phyloP scores from a whole-genome alignment of 1,139 yeast genomes.

The Pneumocystis jirovecii region DNA sequence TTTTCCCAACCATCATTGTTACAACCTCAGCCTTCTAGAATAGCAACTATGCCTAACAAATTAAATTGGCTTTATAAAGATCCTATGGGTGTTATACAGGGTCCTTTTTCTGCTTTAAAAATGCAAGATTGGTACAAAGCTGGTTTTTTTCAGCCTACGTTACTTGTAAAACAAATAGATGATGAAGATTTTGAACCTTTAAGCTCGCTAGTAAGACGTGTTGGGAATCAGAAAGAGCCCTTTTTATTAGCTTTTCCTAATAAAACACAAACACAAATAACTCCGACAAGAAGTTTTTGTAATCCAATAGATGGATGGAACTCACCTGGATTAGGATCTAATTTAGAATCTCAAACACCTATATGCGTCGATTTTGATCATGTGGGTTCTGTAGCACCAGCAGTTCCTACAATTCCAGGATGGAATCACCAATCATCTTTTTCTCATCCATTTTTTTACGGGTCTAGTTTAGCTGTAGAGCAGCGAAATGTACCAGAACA shows the following conservation, averaged over 20 bases:
- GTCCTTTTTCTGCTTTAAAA: conserved; percentile 58
- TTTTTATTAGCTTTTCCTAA: conserved; percentile 42
- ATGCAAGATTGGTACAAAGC: conserved; percentile 70
- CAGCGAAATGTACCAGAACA: conserved; percentile 13
- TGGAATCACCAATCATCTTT: conserved; percentile 11
- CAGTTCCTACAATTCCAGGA: conserved; percentile 1
- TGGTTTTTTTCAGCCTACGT: conserved; percentile 43
- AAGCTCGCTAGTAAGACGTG: conserved; percentile 20
- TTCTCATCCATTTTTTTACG: conserved; percentile 10
- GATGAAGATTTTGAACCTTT: conserved; percentile 24
- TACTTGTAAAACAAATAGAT: conserved; percentile 40
- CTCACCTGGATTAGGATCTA: background rate
- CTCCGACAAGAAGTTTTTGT: background rate
- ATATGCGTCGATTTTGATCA: conserved; percentile 5
- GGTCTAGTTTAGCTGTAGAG: conserved; percentile 11
- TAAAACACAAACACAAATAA: conserved; percentile 2
- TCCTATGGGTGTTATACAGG: conserved; percentile 56
- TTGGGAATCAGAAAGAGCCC: conserved; percentile 43
- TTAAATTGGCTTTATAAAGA: conserved; percentile 54
- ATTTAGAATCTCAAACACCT: conserved; percentile 1
- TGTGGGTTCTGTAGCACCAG: conserved; percentile 4
- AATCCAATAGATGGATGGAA: background rate
- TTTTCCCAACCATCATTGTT: conserved; percentile 1
- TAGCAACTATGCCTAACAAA: conserved; percentile 10
- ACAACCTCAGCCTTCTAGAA: conserved; percentile 9